These are phyloP conservation scores for Leccinum rimulosum DNA, from an alignment of 768 basidiomycete species.

Conservation along the genomic window DNA sequence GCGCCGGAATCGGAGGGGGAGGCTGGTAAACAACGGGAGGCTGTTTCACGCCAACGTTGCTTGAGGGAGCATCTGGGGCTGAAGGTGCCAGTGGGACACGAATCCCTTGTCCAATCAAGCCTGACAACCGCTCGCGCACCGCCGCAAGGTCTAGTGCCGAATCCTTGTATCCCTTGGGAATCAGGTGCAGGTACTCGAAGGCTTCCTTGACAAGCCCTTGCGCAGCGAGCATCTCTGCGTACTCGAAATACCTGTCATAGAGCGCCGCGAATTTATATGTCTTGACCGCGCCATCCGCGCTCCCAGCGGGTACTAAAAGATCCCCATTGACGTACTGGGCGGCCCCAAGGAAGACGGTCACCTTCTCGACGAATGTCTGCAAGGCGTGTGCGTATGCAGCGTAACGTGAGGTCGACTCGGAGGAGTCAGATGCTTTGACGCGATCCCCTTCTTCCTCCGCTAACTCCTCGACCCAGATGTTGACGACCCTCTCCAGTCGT, in stretches of 20 bases:
- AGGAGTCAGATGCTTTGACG: conserved; percentile 37
- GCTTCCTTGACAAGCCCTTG: conserved; percentile 91
- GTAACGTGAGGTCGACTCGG: conserved; percentile 55
- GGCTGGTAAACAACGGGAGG: not conserved
- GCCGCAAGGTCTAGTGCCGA: conserved; percentile 42
- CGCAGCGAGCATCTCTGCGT: conserved; percentile 85
- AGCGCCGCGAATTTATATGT: conserved; percentile 80
- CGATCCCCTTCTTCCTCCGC: conserved; percentile 73
- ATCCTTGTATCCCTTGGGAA: conserved; percentile 76
- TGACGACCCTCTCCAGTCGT: conserved; percentile 80
- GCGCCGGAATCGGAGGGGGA: conserved; percentile 19
- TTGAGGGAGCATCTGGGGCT: conserved; percentile 22
- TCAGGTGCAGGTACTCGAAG: conserved; percentile 71
- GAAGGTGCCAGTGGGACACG: conserved; percentile 27
- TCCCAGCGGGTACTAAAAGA: conserved; percentile 40
- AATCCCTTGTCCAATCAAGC: conserved; percentile 33
- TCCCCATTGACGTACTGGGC: conserved; percentile 78
- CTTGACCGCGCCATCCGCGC: conserved; percentile 43
- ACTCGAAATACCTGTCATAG: conserved; percentile 95
- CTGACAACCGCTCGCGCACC: conserved; percentile 46
- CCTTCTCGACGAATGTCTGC: conserved; percentile 95
- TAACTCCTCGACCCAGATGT: conserved; percentile 91
- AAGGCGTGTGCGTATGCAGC: conserved; percentile 82
- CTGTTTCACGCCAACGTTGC: conserved; percentile 20
- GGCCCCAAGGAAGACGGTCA: conserved; percentile 88